These are phyloP conservation scores for Pachysandra terminalis DNA, from an alignment of 164 flowering plant genomes.

Conservation along the genomic window DNA sequence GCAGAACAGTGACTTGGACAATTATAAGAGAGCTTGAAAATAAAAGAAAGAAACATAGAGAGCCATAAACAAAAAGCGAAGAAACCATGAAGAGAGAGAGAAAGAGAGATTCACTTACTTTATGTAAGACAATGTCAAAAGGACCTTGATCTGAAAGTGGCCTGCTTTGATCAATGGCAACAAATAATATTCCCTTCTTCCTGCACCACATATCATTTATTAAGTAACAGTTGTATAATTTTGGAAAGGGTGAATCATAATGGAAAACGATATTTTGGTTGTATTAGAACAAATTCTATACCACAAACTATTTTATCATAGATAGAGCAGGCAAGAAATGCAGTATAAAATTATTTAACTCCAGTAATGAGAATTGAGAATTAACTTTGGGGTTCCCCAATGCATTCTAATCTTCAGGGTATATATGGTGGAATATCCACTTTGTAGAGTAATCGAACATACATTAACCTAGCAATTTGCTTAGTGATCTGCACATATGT, in stretches of 20 bases:
- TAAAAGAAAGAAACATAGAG: not conserved
- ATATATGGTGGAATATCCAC: constrained; percentile 25
- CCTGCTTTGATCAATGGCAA: constrained; percentile 64
- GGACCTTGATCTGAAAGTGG: constrained; percentile 92
- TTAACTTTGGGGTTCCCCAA: constrained; percentile 17
- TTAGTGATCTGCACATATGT: not conserved
- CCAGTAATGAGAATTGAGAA: not conserved
- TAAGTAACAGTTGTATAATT: not conserved
- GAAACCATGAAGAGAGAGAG: no score
- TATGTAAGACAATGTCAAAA: constrained; percentile 82
- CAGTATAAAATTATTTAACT: no score
- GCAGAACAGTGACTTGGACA: not conserved
- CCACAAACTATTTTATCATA: no score
- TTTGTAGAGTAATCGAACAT: constrained; percentile 7
- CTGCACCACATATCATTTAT: constrained; percentile 38
- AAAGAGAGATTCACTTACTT: constrained; percentile 56
- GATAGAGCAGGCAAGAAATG: not conserved
- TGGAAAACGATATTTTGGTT: not conserved
- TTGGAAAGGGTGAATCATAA: not conserved
- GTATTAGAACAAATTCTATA: no score
- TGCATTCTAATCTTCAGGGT: not conserved
- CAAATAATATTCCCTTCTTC: constrained; percentile 75
- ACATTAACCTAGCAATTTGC: constrained; percentile 1
- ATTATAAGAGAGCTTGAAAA: not conserved
- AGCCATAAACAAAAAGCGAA: not conserved